Evolutionary conservation across 1,139 yeast species (phyloP), one percentile per base, ranked within the genome.

Genomic region (Taphrina deformans): DNA sequence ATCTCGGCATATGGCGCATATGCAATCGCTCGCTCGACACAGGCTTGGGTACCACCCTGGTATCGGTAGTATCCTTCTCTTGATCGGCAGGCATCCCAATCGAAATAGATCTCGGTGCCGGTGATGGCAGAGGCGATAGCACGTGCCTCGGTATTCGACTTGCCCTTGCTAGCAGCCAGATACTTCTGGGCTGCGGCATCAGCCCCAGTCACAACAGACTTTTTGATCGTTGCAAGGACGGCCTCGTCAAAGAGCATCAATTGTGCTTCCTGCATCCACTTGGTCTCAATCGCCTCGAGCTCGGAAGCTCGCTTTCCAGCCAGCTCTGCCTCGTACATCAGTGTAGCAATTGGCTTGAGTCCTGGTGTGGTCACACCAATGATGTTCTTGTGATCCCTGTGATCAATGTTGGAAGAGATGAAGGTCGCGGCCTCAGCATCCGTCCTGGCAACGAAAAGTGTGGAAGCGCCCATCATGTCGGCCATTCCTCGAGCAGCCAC

Each of bases 41-140:
- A 97, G 82, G 97, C 91, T 81, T 90, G 93, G 69, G 97, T 90
- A 74, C 98, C 98, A 75, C 98, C 98, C 74, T 81, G 82, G 86
- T 91, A 92, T 77, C 97, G 85, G 86, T 92, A 93, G 85, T 88
- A 89, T 73, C 99, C 99, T 80, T 93, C 99, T 78, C 97, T 85
- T 71, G 90, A 96, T 79, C 98, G 87, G 73, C 97, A 88, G 69
- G 88, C 86, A 69, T 93, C 98, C 98, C 98, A 93, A 83, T 93
- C 85, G 79, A 91, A 92, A 85, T 83, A 89, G 70, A 92, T 78
- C 71, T 90, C 96, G 77, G 86, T 83, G 70, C 97, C 97, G 40
- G 88, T 79, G 65, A 92, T 78, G 74, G 87, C 83, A 73, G 82
- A 83, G 67, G 96, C 97, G 68, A 91, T 77, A 70, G 83, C 81